Conservation (phyloP, 2,329 filamentous ascomycete species). For the Sarocladium brachiariae region DNA sequence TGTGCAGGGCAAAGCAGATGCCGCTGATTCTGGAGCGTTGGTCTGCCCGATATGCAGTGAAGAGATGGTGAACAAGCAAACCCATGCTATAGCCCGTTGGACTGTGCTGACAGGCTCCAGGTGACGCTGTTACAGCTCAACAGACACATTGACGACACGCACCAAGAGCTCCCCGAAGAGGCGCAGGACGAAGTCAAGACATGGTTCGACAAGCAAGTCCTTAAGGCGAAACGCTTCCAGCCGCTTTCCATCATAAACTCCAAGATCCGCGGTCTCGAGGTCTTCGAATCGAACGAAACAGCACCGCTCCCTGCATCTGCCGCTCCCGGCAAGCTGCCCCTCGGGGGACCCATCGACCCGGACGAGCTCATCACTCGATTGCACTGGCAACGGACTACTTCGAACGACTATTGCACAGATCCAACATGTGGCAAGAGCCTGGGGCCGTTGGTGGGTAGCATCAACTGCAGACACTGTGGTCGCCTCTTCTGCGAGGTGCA, state of each 20-base stretch:
- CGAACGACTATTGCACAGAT: constrained; percentile 77
- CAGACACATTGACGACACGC: constrained; percentile 74
- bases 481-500: constrained; percentile 94
- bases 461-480: constrained; percentile 92
- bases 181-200: constrained; percentile 93
- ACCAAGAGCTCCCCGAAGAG: constrained; percentile 81
- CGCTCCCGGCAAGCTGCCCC: constrained; percentile 31
- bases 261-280: constrained; percentile 84
- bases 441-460: constrained; percentile 70
- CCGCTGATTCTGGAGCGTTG: constrained; percentile 51
- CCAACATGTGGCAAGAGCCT: constrained; percentile 76
- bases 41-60: constrained; percentile 97
- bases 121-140: constrained; percentile 91
- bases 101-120: constrained; percentile 35
- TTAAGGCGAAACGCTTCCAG: constrained; percentile 89
- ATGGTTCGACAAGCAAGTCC: constrained; percentile 92
- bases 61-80: constrained; percentile 77
- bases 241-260: constrained; percentile 87
- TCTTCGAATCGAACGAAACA: constrained; percentile 87
- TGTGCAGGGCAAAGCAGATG: constrained; percentile 44
- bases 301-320: constrained; percentile 27
- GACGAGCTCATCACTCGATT: constrained; percentile 82
- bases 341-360: constrained; percentile 56
- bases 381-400: constrained; percentile 79
- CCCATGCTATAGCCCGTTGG: not conserved